Percentiles rank a stretch among this genome's conserved stretches.
These are phyloP conservation scores for Aspergillus pseudoterreus DNA, from an alignment of 2,329 filamentous ascomycete genomes.

Conservation along the genomic window DNA sequence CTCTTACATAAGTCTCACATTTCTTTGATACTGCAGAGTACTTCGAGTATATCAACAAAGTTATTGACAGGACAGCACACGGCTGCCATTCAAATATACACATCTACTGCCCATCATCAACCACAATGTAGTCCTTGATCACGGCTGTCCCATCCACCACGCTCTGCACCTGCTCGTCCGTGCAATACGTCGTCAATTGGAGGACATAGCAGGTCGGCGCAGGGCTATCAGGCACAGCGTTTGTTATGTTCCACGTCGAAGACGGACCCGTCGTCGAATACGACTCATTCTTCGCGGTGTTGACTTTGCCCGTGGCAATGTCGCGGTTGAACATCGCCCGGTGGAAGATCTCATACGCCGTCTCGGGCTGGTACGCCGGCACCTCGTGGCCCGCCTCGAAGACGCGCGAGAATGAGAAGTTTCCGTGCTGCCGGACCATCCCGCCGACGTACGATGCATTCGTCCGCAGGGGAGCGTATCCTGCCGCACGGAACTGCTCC, in stretches of 20 bases:
- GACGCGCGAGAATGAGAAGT: conserved; percentile 48
- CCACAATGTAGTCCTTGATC: conserved; percentile 46
- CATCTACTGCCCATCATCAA: conserved; percentile 18
- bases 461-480: conserved; percentile 46
- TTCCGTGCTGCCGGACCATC: conserved; percentile 45
- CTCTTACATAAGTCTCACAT: not conserved
- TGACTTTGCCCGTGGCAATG: conserved; percentile 52
- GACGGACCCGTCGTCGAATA: conserved; percentile 41
- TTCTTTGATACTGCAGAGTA: too few relatives aligned
- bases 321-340: conserved; percentile 51
- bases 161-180: conserved; percentile 40
- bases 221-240: conserved; percentile 39
- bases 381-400: conserved; percentile 49
- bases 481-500: conserved; percentile 46
- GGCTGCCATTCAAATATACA: not conserved
- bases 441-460: conserved; percentile 45
- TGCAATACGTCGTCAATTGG: conserved; percentile 38
- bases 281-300: conserved; percentile 28
- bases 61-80: not conserved
- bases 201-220: conserved; percentile 46
- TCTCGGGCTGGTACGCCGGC: conserved; percentile 54
- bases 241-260: conserved; percentile 44
- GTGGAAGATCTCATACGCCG: conserved; percentile 52
- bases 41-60: too few relatives aligned
- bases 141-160: conserved; percentile 44